phyloP scores from a whole-genome alignment of 192 early-diverging fungal genomes.

The Linnemannia hyalina region DNA sequence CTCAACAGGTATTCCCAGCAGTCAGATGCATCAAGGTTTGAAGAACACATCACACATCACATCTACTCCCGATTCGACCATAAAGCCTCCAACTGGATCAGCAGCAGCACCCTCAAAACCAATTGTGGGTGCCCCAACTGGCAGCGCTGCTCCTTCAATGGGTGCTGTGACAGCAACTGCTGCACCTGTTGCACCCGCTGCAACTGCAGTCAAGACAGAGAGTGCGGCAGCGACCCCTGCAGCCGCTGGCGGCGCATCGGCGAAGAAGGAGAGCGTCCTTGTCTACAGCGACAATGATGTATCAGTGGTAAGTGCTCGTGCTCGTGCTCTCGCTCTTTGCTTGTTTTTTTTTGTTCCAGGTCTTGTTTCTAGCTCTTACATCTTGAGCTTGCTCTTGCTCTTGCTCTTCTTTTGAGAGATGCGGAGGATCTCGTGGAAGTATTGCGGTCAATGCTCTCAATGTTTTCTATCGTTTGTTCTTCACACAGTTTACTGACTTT shows the following conservation, averaged over 20 bases:
- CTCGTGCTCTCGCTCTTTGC: neutral
- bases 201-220: neutral
- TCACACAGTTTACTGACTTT: neutral
- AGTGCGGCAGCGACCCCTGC: neutral
- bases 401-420: conserved; percentile 1
- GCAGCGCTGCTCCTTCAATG: conserved; percentile 7
- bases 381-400: neutral
- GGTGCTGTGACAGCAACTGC: conserved; percentile 14
- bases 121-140: neutral
- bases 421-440: neutral
- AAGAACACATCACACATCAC: conserved; percentile 56
- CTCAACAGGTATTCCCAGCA: conserved; percentile 48
- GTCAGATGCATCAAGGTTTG: conserved; percentile 51
- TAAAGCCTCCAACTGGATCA: conserved; percentile 16
- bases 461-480: conserved; percentile 4
- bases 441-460: neutral
- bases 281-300: conserved; percentile 64
- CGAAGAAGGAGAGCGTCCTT: conserved; percentile 57
- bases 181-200: conserved; percentile 7
- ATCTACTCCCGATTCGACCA: conserved; percentile 43
- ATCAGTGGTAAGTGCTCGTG: conserved; percentile 61
- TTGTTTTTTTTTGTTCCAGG: neutral
- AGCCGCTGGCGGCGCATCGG: conserved; percentile 1
- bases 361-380: neutral
- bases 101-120: conserved; percentile 19